Conservation (phyloP, 495 filamentous ascomycete species). For the Penicillium samsonianum region DNA sequence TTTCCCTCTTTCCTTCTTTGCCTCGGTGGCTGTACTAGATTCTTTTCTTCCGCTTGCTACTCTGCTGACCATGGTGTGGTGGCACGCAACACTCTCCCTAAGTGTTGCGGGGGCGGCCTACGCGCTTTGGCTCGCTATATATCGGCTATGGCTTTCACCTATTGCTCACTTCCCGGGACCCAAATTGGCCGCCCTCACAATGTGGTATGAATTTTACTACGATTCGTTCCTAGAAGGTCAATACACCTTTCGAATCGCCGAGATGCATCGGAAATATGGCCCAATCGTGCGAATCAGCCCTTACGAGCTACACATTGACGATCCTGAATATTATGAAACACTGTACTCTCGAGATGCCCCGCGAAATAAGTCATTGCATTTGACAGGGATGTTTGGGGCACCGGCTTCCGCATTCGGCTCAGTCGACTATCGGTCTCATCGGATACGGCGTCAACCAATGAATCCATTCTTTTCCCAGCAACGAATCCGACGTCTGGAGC, state of each 20-base stretch:
- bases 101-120: slow-evolving; percentile 3
- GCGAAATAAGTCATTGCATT: slow-evolving; percentile 35
- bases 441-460: slow-evolving; percentile 35
- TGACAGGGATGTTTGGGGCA: slow-evolving; percentile 31
- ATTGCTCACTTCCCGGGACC: slow-evolving; percentile 51
- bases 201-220: slow-evolving; percentile 53
- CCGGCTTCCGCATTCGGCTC: slow-evolving; percentile 27
- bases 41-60: neutral
- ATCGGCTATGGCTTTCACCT: slow-evolving; percentile 45
- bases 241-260: slow-evolving; percentile 41
- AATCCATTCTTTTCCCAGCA: slow-evolving; percentile 41
- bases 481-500: slow-evolving; percentile 33
- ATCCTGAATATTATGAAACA: slow-evolving; percentile 53
- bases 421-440: slow-evolving; percentile 32
- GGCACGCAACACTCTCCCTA: slow-evolving; percentile 10
- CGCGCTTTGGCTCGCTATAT: slow-evolving; percentile 13
- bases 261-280: slow-evolving; percentile 51
- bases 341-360: slow-evolving; percentile 41
- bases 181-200: slow-evolving; percentile 44
- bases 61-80: slow-evolving; percentile 9
- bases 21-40: too few relatives aligned
- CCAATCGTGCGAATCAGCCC: slow-evolving; percentile 62
- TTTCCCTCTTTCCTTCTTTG: too few relatives aligned
- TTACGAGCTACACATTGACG: slow-evolving; percentile 54
- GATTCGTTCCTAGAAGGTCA: slow-evolving; percentile 41